These are phyloP conservation scores for Blastobotrys raffinosifermentans DNA, from an alignment of 1,139 yeast species.

Conservation along the genomic window DNA sequence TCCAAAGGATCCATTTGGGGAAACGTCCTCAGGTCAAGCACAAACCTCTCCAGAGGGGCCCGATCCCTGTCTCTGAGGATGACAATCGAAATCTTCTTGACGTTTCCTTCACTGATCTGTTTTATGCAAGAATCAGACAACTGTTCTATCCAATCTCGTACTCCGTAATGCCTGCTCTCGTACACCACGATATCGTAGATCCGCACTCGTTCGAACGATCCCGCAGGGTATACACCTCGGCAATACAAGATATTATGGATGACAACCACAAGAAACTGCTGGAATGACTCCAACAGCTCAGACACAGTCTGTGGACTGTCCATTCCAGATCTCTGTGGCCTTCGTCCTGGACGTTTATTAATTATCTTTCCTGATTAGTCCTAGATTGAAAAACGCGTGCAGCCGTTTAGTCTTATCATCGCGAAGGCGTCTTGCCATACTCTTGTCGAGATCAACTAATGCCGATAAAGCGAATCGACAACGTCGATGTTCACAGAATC, in stretches of 20 bases:
- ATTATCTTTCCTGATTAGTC: too few species aligned
- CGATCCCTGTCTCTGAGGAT: conserved; percentile 17
- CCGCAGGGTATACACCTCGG: conserved; percentile 32
- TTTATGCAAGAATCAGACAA: conserved; percentile 27
- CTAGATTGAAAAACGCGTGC: too few species aligned
- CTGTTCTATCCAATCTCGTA: conserved; percentile 33
- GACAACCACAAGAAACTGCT: conserved; percentile 32
- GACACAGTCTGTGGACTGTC: too few species aligned
- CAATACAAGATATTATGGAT: conserved; percentile 33
- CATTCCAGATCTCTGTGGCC: too few species aligned
- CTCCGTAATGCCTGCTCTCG: conserved; percentile 35
- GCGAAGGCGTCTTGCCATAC: too few species aligned
- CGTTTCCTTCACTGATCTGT: conserved; percentile 23
- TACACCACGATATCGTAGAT: conserved; percentile 32
- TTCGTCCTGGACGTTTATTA: too few species aligned
- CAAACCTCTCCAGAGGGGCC: conserved; percentile 31
- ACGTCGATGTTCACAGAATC: conserved; percentile 56
- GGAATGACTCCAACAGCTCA: conserved; percentile 25
- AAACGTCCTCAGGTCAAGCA: conserved; percentile 29
- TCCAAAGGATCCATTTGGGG: conserved; percentile 13
- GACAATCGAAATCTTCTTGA: conserved; percentile 25
- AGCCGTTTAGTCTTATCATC: too few species aligned
- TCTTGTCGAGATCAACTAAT: too few species aligned
- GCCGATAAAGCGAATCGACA: conserved; percentile 36
- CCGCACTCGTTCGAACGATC: conserved; percentile 30